A percentile compares a stretch with the other conserved stretches of the same genome.
Conservation (phyloP, 495 filamentous ascomycete genomes). For the Aspergillus haitiensis region DNA sequence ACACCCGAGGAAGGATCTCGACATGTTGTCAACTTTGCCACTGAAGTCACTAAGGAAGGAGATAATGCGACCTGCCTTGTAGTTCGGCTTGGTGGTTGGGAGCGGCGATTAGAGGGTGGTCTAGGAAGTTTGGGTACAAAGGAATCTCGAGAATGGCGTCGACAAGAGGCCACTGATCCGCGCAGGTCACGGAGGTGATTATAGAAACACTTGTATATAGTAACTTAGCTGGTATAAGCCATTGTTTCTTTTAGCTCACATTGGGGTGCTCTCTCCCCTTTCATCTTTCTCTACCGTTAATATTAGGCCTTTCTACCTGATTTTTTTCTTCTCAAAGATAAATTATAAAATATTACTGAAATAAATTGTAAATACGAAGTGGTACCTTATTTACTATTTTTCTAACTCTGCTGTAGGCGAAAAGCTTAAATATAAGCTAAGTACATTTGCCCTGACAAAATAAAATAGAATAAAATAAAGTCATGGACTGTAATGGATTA, state of each 20-base stretch:
- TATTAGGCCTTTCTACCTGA: background rate
- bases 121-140: conserved; percentile 85
- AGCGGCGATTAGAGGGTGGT: conserved; percentile 84
- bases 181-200: conserved; percentile 62
- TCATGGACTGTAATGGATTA: too few relatives aligned
- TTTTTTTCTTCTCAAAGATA: background rate
- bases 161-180: conserved; percentile 80
- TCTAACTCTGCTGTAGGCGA: background rate
- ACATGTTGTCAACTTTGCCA: conserved; percentile 80
- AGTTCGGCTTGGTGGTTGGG: conserved; percentile 90
- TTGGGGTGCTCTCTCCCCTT: background rate
- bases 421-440: background rate
- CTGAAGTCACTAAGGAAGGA: conserved; percentile 75
- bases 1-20: conserved; percentile 84
- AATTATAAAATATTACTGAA: background rate
- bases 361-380: conserved; percentile 14
- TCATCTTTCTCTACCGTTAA: background rate
- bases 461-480: background rate
- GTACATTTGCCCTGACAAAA: background rate
- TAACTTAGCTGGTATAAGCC: background rate
- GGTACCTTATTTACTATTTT: conserved; percentile 3
- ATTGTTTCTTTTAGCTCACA: conserved; percentile 4
- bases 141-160: conserved; percentile 83
- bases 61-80: conserved; percentile 98
- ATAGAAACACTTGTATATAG: conserved; percentile 19